These are phyloP conservation scores for Penicillium antarcticum DNA, from an alignment of 495 filamentous ascomycete species.

Conservation along the genomic window DNA sequence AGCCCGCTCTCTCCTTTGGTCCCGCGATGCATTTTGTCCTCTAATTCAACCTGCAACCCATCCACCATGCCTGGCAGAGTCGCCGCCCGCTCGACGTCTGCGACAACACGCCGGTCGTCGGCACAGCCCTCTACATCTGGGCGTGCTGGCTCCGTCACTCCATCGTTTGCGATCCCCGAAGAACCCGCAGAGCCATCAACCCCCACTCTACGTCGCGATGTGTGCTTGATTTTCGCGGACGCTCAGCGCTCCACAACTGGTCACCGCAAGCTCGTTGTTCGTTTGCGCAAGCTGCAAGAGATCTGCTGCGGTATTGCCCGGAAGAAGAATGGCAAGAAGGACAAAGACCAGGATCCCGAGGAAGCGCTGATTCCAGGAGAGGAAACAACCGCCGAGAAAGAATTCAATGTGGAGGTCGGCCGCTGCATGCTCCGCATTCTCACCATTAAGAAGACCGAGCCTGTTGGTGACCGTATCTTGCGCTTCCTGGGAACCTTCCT, in stretches of 20 bases:
- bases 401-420: constrained; percentile 82
- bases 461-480: constrained; percentile 79
- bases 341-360: constrained; percentile 31
- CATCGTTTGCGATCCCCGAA: constrained; percentile 63
- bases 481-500: constrained; percentile 85
- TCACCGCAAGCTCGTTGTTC: constrained; percentile 85
- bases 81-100: constrained; percentile 53
- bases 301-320: constrained; percentile 75
- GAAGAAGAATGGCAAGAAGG: constrained; percentile 45
- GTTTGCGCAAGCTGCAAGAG: constrained; percentile 83
- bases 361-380: constrained; percentile 40
- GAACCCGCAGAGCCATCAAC: constrained; percentile 59
- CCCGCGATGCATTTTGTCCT: constrained; percentile 25
- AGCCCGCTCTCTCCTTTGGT: constrained; percentile 21
- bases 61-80: constrained; percentile 60
- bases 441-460: constrained; percentile 87
- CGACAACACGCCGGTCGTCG: constrained; percentile 56
- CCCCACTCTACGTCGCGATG: constrained; percentile 68
- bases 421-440: constrained; percentile 79
- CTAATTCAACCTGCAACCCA: constrained; percentile 17
- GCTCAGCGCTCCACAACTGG: constrained; percentile 84
- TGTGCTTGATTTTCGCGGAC: constrained; percentile 78
- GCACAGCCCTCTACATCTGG: constrained; percentile 52
- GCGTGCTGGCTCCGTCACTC: constrained; percentile 60
- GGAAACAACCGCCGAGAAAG: constrained; percentile 69